Evolutionary conservation across 768 basidiomycete genomes (phyloP).

Genomic region (Russula emetica): DNA sequence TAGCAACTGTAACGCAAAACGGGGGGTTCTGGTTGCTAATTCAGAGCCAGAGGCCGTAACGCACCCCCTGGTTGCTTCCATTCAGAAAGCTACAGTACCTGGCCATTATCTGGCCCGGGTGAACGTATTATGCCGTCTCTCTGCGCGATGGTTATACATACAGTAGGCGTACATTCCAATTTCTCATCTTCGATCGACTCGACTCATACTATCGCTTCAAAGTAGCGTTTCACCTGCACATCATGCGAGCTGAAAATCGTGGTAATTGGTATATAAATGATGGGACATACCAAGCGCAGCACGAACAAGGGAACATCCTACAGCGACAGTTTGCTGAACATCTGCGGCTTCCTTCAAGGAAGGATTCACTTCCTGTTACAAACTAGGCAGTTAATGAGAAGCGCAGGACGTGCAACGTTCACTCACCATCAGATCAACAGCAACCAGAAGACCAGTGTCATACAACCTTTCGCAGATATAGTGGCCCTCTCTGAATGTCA

Average conservation of each 20-base stretch:
- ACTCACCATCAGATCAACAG: conserved; percentile 87
- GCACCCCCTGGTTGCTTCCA: too few species aligned
- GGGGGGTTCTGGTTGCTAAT: too few species aligned
- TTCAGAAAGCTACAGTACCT: too few species aligned
- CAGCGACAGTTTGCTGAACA: conserved; percentile 82
- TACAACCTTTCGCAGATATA: conserved; percentile 92
- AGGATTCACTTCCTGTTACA: conserved; percentile 88
- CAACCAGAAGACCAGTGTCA: conserved; percentile 90
- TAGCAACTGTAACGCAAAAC: too few species aligned
- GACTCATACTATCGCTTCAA: conserved; percentile 12
- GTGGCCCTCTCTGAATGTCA: conserved; percentile 98
- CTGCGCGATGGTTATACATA: background rate
- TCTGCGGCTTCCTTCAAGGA: conserved; percentile 70
- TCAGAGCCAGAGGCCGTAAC: too few species aligned
- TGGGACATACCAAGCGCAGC: conserved; percentile 68
- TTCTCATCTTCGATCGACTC: background rate
- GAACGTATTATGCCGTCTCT: too few species aligned
- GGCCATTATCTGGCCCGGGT: too few species aligned
- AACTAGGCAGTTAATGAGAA: conserved; percentile 10
- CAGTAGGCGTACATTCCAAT: background rate
- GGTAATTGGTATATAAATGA: background rate
- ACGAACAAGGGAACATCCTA: conserved; percentile 82
- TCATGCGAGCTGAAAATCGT: background rate
- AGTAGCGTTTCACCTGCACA: conserved; percentile 31
- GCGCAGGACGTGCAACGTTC: background rate